Evolutionary conservation across 352 stramenopile species (phyloP), one percentile per base, ranked within the genome.

Genomic region (Phytophthora colocasiae): DNA sequence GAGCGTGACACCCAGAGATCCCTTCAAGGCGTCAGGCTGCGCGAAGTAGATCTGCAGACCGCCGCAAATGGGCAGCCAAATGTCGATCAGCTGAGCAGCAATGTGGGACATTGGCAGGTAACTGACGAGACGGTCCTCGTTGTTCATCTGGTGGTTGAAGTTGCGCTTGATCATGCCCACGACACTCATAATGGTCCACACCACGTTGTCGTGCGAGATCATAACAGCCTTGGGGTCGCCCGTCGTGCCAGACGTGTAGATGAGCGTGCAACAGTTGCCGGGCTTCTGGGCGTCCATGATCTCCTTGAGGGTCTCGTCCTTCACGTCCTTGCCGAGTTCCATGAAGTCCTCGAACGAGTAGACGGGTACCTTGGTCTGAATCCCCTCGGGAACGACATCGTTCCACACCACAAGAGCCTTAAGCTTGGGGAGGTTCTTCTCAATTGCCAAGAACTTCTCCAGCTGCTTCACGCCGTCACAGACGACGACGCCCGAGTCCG

Each of bases 191-290:
- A 92, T 87, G 19, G 87, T 97, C 88, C 87, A 97, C 6, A 85
- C 85, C 11, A 98, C 77, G 72, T 98, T 98, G 77, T 98, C 94
- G 80, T 99, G 92, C 46, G 89, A 97, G 59, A 99, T 94, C 95
- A 98, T 98, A 26, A 98, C 96, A 24, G 92, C 95, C 80, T 99
- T 99, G n/a, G 96, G 96, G 62, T 91, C 73, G 29, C 96, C 92
- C 15, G 96, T 99, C 60, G 95, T 98, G 62, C 96, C 96, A 27
- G 90, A 98, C 53, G 95, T 98, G 81, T 98, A 98, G 62, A 98
- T 98, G 47, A 98, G 77, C 59, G 90, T 89, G 71, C 84, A 92
- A 72, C 89, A 97, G 69, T 97, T 80, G 38, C 89, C 88, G 0
- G 92, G 90, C 63, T 93, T 91, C 65, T 95, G 83, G 4, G 64